Evolutionary conservation across 1,284 basidiomycete species (phyloP), one percentile per base, ranked within the genome.

Genomic region (Phellinidium pouzarii): DNA sequence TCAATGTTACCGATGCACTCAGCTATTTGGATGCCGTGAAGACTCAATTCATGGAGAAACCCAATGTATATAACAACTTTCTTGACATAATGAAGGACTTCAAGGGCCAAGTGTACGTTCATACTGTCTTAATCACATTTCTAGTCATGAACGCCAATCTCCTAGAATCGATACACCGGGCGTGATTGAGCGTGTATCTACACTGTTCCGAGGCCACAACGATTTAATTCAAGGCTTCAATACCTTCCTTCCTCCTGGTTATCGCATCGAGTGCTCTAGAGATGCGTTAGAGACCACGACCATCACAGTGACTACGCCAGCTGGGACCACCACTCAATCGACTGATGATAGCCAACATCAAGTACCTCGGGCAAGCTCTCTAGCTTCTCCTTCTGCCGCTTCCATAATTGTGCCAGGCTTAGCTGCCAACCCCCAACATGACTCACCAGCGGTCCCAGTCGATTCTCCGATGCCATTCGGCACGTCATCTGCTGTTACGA

Each of bases 11-110:
- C 55, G 94, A 97, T 73, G 94, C 94, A n/a, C 79, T 98, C 65
- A 90, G 86, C 65, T 99, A 99, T 64, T 80, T 98, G 62, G 94
- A 98, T 70, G 91, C 93, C 56, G 94, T 98, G 72, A 98, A 97
- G 76, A 76, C 83, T 53, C 89, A 94, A 75, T 97, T 97, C 68
- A 77, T 84, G 57, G 87, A 93, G 66, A 85, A 87, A 67, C 94
- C 94, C 22, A 91, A 97, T 65, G 94, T 97, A 26, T 97, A 98
- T 76, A 97, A 98, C 68, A 84, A 88, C 60, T 98, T 98, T 67
- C 72, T 98, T 67, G 95, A 98, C 68, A 96, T 98, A 65, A 98
- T 98, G 95, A 99, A 98, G 74, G 95, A 99, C 67, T 96, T 96
- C 70, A 96, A 97, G 73, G 88, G 88, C 61, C 89, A 94, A 70